phyloP scores from a whole-genome alignment of 371 early-diverging fungal genomes.

The Dipsacomyces acuminosporus region DNA sequence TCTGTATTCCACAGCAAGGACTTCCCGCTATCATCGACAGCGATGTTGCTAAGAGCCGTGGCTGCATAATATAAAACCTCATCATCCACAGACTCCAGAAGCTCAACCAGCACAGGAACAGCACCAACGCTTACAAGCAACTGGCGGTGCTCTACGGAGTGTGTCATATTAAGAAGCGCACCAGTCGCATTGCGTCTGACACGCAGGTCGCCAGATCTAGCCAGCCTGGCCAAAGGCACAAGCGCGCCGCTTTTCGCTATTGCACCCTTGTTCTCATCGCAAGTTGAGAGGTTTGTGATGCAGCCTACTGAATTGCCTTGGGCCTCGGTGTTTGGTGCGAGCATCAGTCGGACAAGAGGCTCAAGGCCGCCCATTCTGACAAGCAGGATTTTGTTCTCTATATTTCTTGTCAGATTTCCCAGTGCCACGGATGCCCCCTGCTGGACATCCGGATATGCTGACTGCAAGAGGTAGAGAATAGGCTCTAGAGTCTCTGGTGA shows the following conservation, averaged over 20 bases:
- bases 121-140: constrained; percentile 80
- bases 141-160: constrained; percentile 75
- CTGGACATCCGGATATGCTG: constrained; percentile 81
- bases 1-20: constrained; percentile 70
- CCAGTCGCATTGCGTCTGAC: constrained; percentile 90
- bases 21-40: constrained; percentile 76
- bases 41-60: constrained; percentile 83
- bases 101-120: constrained; percentile 70
- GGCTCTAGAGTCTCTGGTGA: constrained; percentile 71
- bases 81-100: constrained; percentile 69
- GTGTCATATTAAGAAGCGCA: constrained; percentile 92
- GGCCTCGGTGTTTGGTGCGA: constrained; percentile 75
- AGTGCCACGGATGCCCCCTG: constrained; percentile 81
- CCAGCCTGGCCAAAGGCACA: constrained; percentile 66
- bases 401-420: constrained; percentile 70
- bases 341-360: constrained; percentile 78
- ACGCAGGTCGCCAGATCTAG: constrained; percentile 76
- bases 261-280: constrained; percentile 78
- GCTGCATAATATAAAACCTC: constrained; percentile 87
- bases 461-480: constrained; percentile 71
- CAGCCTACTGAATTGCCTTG: constrained; percentile 92
- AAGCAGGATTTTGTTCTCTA: constrained; percentile 76
- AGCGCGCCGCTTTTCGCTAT: constrained; percentile 81
- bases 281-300: constrained; percentile 86
- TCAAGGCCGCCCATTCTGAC: constrained; percentile 79